Evolutionary conservation across 371 early-diverging fungal genomes (phyloP), one percentile per base, ranked within the genome.

Genomic region (Fennellomyces sp.): DNA sequence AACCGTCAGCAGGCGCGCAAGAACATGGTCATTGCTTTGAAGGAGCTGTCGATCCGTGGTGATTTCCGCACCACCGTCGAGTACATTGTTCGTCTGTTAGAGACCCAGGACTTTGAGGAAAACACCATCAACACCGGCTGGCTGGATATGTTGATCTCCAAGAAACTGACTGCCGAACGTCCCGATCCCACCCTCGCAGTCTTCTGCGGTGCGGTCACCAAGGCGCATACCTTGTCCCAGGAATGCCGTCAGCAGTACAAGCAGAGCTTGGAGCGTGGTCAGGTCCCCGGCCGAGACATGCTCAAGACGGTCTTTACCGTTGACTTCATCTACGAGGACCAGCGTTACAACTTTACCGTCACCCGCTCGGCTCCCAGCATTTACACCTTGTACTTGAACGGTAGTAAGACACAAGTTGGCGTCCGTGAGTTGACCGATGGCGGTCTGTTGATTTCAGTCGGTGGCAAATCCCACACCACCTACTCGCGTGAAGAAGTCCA

Each of bases 11-110:
- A 93, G 65, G 89, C 96, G 25, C 86, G 98, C 33, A 94, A 95
- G 83, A 94, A 97, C 76, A 91, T 97, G 90, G 92, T 99, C 28
- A 90, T 97, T 60, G 97, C 98, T 21, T 81, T 99, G 31, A 97
- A 97, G 79, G 97, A 98, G 77, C 78, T 99, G n/a, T 96, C 96
- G 30, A 97, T 97, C 61, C 94, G 97, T 70, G 97, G 95, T 70
- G 98, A 97, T 65, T 98, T 98, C 88, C 88, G 99, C 49, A 98
- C 98, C 19, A 97, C 99, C 2, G 95, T 97, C 42, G 98, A 97
- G 81, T 98, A 96, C 68, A 88, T 98, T 38, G 89, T 97, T 70
- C 91, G 93, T 63, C 84, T 98, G 57, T 80, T 98, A 61, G 98
- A 98, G 73, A 91, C 92, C 21, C 84, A 88, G 6, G 94, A 90